phyloP scores from a whole-genome alignment of 129 eudicot species.

The Apium graveolens region DNA sequence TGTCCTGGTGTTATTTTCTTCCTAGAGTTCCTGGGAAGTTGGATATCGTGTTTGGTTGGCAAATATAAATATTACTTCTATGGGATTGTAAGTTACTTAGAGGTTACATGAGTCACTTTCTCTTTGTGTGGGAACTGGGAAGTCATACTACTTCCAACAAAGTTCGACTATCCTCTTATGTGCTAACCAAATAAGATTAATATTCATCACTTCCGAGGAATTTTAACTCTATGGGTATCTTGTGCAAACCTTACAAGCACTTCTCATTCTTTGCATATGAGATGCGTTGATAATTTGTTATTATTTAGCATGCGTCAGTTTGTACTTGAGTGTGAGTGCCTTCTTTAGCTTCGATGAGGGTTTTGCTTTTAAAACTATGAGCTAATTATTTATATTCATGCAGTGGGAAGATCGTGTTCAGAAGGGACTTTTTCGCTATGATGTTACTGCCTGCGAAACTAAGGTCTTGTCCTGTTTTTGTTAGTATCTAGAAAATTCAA shows the following conservation, averaged over 20 bases:
- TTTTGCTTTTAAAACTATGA: neutral
- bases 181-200: neutral
- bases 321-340: neutral
- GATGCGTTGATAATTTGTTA: no score
- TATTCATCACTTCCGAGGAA: neutral
- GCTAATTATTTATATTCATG: neutral
- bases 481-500: neutral
- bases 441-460: slow-evolving; percentile 95
- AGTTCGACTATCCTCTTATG: neutral
- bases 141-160: neutral
- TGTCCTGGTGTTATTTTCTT: neutral
- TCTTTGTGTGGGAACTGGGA: no score
- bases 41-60: neutral
- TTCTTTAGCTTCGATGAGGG: neutral
- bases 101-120: neutral
- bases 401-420: slow-evolving; percentile 94
- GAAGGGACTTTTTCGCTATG: slow-evolving; percentile 92
- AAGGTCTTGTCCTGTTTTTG: slow-evolving; percentile 40
- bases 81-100: neutral
- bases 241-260: no score
- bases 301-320: neutral
- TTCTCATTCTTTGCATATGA: no score
- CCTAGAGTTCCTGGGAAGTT: neutral
- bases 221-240: no score
- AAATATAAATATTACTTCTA: neutral